Base-by-base conservation (phyloP, 1,284 basidiomycete species). In the Ustilago nuda region DNA sequence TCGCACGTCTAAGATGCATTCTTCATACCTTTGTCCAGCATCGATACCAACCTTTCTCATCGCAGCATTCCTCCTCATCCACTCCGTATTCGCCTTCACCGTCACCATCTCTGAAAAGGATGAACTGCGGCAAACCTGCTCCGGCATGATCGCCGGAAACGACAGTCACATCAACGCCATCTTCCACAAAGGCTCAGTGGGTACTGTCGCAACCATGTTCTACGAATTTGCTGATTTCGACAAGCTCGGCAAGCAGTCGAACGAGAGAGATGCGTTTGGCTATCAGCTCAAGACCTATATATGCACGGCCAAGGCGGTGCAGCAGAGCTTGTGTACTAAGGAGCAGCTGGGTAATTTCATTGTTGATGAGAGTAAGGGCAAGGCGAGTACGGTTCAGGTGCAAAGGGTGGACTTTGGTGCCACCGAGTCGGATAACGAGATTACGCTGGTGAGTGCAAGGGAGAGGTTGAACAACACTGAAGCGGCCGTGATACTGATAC, bases 151-250 rank as follows among this genome's bases (percentile, higher is more conserved):
- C 90, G 93, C 91, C 32, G 90, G 90, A 60, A 86, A 89, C 61
- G 89, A 91, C 43, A 92, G 95, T 30, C 92, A 90, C 86, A 94
- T 98, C 76, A 93, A 96, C 86, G 69, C 74, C 39, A 35, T 66
- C 7, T 98, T 98, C 87, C 90, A 94, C 79, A 86, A 88, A 4
- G 68, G 83, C 11, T 94, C 94, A 3, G 88, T 90, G 79, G 96
- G 96, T n/a, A 93, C 95, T 83, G 88, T 98, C 33, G 93, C 96
- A 17, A 91, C 96, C 88, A 92, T 97, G 64, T 91, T 99, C 54
- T 99, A 98, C 85, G 96, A 99, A 87, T 98, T 95, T 93, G 85
- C 88, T 35, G 96, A 99, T 84, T 91, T 92, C 56, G 87, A 89
- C 61, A 94, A 92, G 83, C 89, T 99, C 12, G 96, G 96, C 37